A percentile compares a stretch with the other conserved stretches of the same genome.
These are phyloP conservation scores for Aureobasidium sp. DNA, from an alignment of 2,329 filamentous ascomycete genomes.

Conservation along the genomic window DNA sequence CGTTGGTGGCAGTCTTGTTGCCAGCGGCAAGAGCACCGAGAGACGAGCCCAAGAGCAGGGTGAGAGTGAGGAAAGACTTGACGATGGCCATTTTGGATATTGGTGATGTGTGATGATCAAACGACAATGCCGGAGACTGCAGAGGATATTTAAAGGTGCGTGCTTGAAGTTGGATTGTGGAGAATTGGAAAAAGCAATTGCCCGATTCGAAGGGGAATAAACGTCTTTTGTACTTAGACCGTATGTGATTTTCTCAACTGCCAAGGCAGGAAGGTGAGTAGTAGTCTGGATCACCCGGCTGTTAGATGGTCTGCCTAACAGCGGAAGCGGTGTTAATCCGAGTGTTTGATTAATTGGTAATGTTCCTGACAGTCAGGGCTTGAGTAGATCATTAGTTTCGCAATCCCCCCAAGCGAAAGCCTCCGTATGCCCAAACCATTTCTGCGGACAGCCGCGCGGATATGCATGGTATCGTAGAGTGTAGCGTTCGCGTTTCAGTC, in stretches of 20 bases:
- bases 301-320: not conserved
- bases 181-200: not conserved
- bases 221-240: not conserved
- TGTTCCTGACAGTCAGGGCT: not conserved
- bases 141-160: too few species aligned
- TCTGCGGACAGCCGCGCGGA: not conserved
- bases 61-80: not conserved
- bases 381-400: conserved; percentile 2
- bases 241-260: not conserved
- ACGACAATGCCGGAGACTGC: not conserved
- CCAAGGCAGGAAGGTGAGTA: not conserved
- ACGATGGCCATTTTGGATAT: not conserved
- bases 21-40: not conserved
- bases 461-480: not conserved
- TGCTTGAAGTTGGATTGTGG: not conserved
- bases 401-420: conserved; percentile 7
- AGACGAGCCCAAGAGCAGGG: not conserved
- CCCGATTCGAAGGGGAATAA: not conserved
- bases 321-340: not conserved
- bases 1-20: conserved; percentile 9
- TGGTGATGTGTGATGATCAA: not conserved
- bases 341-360: not conserved
- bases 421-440: not conserved
- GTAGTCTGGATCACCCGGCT: not conserved
- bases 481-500: conserved; percentile 1